phyloP scores from a whole-genome alignment of 345 rosid genomes.

The Salix dunnii region DNA sequence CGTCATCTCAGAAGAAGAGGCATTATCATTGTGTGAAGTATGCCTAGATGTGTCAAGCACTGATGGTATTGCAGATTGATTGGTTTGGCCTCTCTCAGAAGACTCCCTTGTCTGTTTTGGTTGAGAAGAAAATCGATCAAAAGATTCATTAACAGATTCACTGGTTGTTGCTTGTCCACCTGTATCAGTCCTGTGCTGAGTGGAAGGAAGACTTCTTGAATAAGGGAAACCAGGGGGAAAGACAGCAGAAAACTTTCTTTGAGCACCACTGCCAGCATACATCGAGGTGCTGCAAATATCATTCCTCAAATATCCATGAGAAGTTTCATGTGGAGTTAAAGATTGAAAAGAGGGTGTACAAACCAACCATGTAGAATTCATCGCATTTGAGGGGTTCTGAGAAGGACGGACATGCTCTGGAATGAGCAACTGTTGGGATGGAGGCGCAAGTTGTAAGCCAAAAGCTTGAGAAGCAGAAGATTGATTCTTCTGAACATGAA shows the following conservation, averaged over 20 bases:
- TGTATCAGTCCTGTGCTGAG: slow-evolving; percentile 34
- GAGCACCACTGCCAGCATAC: slow-evolving; percentile 27
- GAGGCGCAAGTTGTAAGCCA: slow-evolving; percentile 75
- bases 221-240: slow-evolving; percentile 44
- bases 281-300: slow-evolving; percentile 32
- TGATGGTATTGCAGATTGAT: slow-evolving; percentile 35
- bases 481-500: slow-evolving; percentile 50
- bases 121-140: slow-evolving; percentile 37
- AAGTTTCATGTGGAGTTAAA: slow-evolving; percentile 32
- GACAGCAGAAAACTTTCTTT: slow-evolving; percentile 30
- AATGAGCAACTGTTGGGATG: slow-evolving; percentile 56
- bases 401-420: slow-evolving; percentile 36
- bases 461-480: slow-evolving; percentile 67
- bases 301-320: slow-evolving; percentile 38
- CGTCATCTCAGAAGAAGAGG: slow-evolving; percentile 39
- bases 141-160: slow-evolving; percentile 33
- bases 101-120: slow-evolving; percentile 34
- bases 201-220: slow-evolving; percentile 42
- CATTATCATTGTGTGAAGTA: slow-evolving; percentile 20
- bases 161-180: slow-evolving; percentile 29
- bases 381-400: slow-evolving; percentile 34
- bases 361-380: slow-evolving; percentile 35
- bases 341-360: slow-evolving; percentile 45
- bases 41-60: slow-evolving; percentile 20
- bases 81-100: slow-evolving; percentile 43